Base-by-base conservation (phyloP, 75 land plant species). In the Selaginella moellendorffii region DNA sequence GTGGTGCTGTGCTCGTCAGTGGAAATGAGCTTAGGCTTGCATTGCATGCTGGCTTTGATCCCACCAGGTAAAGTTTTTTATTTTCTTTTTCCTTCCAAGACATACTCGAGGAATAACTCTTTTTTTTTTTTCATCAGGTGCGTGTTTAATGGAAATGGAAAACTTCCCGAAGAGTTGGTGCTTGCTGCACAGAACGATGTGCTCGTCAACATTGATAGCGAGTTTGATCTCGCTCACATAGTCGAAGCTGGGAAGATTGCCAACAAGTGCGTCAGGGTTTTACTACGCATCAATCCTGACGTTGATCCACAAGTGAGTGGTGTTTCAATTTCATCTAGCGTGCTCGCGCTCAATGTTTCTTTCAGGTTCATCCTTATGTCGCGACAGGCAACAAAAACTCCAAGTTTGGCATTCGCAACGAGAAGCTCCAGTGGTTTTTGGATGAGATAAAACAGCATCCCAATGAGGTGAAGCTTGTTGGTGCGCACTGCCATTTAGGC, bases 351-450 rank as follows among this genome's bases (percentile, higher is more conserved):
- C n/a, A n/a, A n/a, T n/a, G n/a, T n/a, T n/a, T n/a, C 23, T 28
- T 54, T 2, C 52, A 89, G 96, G 97, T 92, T 12, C 97, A 92
- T 74, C 83, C 95, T 31, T 92, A 92, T 78, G 88, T 92, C 65
- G 95, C 97, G 10, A 92, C 97, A 61, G 97, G 97, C 26, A 90
- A 90, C 78, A 90, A 90, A 74, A 90, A 80, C 69, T 90, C 97
- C 26, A 92, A 92, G 68, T 92, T 92, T 72, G 97, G 97, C 20
- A 92, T 92, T 23, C 76, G 95, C 54, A 88, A 88, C 71, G 97
- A 92, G 72, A 92, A 88, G 72, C 63, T 91, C 53, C 84, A 81
- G 51, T 88, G 89, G 93, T 91, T 88, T 73, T 68, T 91, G 27
- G 86, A 92, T 78, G 78, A 77, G 54, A 73, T 92, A n/a, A 92